A percentile compares a stretch with the other conserved stretches of the same genome.
Evolutionary conservation across 1,284 basidiomycete genomes (phyloP).

Genomic region (Ustilago cynodontis): DNA sequence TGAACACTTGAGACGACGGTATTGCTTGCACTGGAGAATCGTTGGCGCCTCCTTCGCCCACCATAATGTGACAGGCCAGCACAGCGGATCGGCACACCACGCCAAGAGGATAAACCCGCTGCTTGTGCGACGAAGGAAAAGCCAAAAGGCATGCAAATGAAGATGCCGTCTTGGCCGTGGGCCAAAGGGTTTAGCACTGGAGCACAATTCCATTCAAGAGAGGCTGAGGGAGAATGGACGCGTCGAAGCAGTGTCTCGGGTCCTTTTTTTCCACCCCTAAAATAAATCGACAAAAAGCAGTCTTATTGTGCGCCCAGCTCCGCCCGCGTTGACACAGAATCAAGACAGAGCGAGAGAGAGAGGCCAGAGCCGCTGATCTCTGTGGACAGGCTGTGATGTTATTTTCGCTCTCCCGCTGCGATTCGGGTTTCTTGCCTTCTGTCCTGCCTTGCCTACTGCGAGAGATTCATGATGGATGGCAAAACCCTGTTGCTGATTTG

Average conservation of each 20-base stretch:
- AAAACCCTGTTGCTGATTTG: slow-evolving; percentile 18
- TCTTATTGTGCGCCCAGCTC: not conserved
- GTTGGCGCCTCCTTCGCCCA: not conserved
- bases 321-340: not conserved
- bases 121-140: too few relatives aligned
- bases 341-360: not conserved
- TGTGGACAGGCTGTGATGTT: slow-evolving; percentile 7
- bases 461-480: not conserved
- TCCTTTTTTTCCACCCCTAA: not conserved
- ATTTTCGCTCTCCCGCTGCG: not conserved
- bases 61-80: not conserved
- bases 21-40: too few relatives aligned
- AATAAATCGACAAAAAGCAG: slow-evolving; percentile 1
- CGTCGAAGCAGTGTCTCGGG: not conserved
- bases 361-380: slow-evolving; percentile 18
- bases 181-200: not conserved
- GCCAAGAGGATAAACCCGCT: slow-evolving; percentile 2
- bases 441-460: not conserved
- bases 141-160: not conserved
- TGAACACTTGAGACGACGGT: too few relatives aligned
- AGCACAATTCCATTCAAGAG: too few relatives aligned
- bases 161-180: slow-evolving; percentile 4
- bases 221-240: not conserved
- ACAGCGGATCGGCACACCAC: not conserved
- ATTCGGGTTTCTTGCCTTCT: slow-evolving; percentile 1